Evolutionary conservation across 176 grass and related monocot genomes (phyloP), one percentile per base, ranked within the genome.

Genomic region (Cymbopogon citratus): DNA sequence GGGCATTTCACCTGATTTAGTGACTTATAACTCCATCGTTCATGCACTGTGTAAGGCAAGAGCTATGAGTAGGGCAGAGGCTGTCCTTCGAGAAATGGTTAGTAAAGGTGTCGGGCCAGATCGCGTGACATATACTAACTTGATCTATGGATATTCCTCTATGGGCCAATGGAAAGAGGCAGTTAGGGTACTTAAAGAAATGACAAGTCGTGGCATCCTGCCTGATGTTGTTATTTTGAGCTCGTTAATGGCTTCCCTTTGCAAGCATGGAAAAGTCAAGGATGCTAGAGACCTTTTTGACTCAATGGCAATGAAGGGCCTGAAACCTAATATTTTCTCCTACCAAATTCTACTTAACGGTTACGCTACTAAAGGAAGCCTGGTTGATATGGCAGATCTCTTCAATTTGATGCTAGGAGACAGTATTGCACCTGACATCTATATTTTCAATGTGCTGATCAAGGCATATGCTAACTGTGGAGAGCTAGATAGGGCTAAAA

Each of bases 251-350:
- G 10, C 7, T 15, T 81, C 33, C 4, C 69, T 87, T 38, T 87
- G 81, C 35, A 83, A 69, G 49, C 27, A 88, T 28, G 49, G 44
- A 12, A 39, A 67, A 82, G 52, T 48, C 77, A 40, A 57, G 26
- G 21, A 91, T 75, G 78, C 48, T 70, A 48, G 61, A 56, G 23
- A 40, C 9, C 9, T 76, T 41, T 69, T 88, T 41, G 54, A 85
- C 73, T 52, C 72, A 4, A 84, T 84, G 46, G 15, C 15, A 33
- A 12, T 31, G 15, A 76, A 69, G 48, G 82, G 82, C 18, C 82
- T 5, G 19, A 75, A 52, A 28, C 71, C 71, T 39, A 0, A 40
- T 28, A 14, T 52, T 6, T 0, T 66, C 3, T 52, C 29, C 9
- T 75, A 75, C 9, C 16, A 1, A 39, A 52, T 35, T 26, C 3